These are phyloP conservation scores for Cladosporium sp. DNA, from an alignment of 2,329 filamentous ascomycete species.

Conservation along the genomic window DNA sequence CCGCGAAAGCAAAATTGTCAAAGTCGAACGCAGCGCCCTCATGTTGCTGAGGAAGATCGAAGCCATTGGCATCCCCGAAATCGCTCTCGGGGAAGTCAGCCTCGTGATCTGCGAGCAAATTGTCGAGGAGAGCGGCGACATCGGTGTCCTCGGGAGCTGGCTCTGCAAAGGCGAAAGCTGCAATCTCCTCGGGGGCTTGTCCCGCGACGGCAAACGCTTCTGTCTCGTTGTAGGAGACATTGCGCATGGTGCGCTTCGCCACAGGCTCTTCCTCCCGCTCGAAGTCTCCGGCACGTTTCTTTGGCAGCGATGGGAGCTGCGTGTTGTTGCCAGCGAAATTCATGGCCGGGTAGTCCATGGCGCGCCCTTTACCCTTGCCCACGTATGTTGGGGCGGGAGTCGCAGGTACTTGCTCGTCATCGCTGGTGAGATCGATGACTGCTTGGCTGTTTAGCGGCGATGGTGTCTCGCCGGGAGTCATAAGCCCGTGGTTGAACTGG, in stretches of 20 bases:
- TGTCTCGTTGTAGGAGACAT: background rate
- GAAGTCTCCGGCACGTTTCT: background rate
- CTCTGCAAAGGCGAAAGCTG: background rate
- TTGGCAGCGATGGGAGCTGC: background rate
- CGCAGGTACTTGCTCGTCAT: background rate
- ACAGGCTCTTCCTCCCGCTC: background rate
- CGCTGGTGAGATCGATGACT: background rate
- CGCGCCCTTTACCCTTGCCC: slow-evolving; percentile 1
- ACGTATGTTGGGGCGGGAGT: background rate
- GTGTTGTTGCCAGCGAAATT: background rate
- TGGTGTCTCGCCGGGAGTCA: background rate
- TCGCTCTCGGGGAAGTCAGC: background rate
- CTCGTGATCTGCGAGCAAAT: background rate
- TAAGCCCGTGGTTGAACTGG: background rate
- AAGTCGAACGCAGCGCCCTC: background rate
- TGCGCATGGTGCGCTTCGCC: background rate
- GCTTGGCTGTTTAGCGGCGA: background rate
- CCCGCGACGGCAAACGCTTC: background rate
- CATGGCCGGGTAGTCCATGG: background rate
- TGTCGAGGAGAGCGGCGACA: background rate
- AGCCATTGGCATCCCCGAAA: background rate
- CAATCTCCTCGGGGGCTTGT: background rate
- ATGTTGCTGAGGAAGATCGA: background rate
- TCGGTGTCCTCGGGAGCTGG: background rate
- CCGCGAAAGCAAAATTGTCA: background rate